Evolutionary conservation across 2,329 filamentous ascomycete genomes (phyloP).

Genomic region (Xylariaceae sp.): DNA sequence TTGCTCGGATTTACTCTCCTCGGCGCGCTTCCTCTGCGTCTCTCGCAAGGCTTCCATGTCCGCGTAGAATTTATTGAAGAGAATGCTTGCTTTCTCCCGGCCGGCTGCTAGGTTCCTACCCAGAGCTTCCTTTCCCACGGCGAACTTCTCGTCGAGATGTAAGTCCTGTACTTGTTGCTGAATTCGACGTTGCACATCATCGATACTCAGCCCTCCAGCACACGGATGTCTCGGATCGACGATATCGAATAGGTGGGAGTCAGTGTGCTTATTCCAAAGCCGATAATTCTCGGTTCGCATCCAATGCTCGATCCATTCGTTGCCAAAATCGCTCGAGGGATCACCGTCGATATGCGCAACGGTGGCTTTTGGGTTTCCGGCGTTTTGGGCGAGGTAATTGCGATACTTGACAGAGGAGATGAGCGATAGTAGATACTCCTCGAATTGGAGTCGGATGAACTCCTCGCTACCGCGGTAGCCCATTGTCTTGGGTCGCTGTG

Average conservation of each 20-base stretch:
- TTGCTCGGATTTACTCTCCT: constrained; percentile 43
- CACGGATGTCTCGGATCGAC: constrained; percentile 90
- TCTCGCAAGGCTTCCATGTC: constrained; percentile 82
- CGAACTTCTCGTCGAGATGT: constrained; percentile 85
- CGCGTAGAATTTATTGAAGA: constrained; percentile 83
- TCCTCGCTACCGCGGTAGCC: constrained; percentile 95
- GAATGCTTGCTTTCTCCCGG: constrained; percentile 77
- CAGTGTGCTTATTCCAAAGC: constrained; percentile 75
- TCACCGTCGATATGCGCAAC: constrained; percentile 71
- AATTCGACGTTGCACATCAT: constrained; percentile 86
- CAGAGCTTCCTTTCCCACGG: constrained; percentile 74
- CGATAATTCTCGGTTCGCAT: constrained; percentile 82
- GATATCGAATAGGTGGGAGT: constrained; percentile 88
- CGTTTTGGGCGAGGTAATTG: constrained; percentile 53
- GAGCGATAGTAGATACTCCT: constrained; percentile 88
- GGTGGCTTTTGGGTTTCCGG: constrained; percentile 53
- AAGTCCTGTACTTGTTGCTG: constrained; percentile 90
- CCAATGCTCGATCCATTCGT: constrained; percentile 86
- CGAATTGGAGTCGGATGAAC: constrained; percentile 94
- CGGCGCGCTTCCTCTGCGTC: constrained; percentile 58
- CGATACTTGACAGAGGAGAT: constrained; percentile 88
- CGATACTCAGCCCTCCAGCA: constrained; percentile 84
- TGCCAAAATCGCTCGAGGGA: constrained; percentile 74
- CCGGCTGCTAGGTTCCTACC: constrained; percentile 87
- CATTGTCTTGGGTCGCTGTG: constrained; percentile 83